Base-by-base conservation (phyloP, 2,329 filamentous ascomycete species). In the Chrysosporium keratinophilum region DNA sequence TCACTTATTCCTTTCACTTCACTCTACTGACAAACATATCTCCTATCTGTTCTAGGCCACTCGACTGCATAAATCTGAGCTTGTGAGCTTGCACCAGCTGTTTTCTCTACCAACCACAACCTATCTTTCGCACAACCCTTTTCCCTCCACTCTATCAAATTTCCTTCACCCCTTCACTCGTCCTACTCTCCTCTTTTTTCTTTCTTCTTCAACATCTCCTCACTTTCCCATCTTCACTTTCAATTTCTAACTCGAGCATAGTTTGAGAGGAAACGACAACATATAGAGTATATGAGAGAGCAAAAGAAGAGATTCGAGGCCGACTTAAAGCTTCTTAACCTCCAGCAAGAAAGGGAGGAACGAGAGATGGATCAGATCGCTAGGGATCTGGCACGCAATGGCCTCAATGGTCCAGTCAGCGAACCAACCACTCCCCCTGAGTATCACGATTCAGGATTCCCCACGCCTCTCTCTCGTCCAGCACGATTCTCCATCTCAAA, bases 401-500 rank as follows among this genome's bases (percentile, higher is more conserved):
- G 70, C 31, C 60, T 74, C 44, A 76, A 82, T 57, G 87, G 87
- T 52, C 86, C 90, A 63, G 87, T 94, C 67, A 95, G 88, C 62
- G 91, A 97, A 72, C 93, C 93, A 14, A 96, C 93, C 1, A 98
- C 93, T 19, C 93, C 93, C 19, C 93, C 93, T 33, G 93, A 97
- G 69, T 91, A 93, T 69, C 84, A 83, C 62, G 88, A 95, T 60
- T 82, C 81, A 57, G 84, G 84, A 42, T 91, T 95, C 64, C 83
- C 86, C 54, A 83, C 82, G 63, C 82, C 86, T 60, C 87, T 93
- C 66, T 88, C 88, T 53, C 82, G 88, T 41, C 87, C 88, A 42
- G 90, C 90, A 67, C 82, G 90, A 58, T 91, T 95, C 74, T 95
- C 91, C 52, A 86, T 87, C 57, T 90, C 89, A 37, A 93, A 87